phyloP scores from a whole-genome alignment of 495 filamentous ascomycete genomes.

The Trichoderma reesei region DNA sequence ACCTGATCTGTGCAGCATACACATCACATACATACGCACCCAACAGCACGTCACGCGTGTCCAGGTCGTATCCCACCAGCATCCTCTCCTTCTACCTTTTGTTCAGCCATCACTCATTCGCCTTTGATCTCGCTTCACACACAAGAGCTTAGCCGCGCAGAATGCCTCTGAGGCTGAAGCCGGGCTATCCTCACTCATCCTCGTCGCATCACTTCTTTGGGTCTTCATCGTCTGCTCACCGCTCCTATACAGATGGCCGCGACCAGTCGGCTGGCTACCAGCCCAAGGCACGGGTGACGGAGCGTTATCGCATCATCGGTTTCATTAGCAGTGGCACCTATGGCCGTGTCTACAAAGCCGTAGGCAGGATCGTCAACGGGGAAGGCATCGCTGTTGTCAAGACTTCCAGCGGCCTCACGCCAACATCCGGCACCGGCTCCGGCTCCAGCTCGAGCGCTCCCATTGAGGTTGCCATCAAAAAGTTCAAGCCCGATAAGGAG shows the following conservation, averaged over 20 bases:
- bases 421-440: not conserved
- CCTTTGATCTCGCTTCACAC: no score
- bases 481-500: conserved; percentile 99
- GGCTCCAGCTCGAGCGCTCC: conserved; percentile 34
- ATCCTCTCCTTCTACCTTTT: not conserved
- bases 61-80: not conserved
- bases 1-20: not conserved
- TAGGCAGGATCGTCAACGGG: conserved; percentile 40
- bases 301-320: conserved; percentile 89
- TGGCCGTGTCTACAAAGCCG: conserved; percentile 93
- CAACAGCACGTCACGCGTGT: not conserved
- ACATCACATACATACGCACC: not conserved
- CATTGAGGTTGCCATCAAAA: conserved; percentile 88
- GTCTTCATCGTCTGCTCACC: conserved; percentile 12
- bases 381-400: conserved; percentile 2
- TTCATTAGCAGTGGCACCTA: conserved; percentile 99
- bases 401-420: not conserved
- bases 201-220: conserved; percentile 3
- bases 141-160: not conserved
- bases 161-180: conserved; percentile 2
- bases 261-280: conserved; percentile 48
- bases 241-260: conserved; percentile 30
- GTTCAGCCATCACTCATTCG: not conserved
- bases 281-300: conserved; percentile 79
- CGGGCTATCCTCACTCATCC: conserved; percentile 1